Evolutionary conservation across 2,329 filamentous ascomycete species (phyloP), one percentile per base, ranked within the genome.

Genomic region (Colletotrichum godetiae): DNA sequence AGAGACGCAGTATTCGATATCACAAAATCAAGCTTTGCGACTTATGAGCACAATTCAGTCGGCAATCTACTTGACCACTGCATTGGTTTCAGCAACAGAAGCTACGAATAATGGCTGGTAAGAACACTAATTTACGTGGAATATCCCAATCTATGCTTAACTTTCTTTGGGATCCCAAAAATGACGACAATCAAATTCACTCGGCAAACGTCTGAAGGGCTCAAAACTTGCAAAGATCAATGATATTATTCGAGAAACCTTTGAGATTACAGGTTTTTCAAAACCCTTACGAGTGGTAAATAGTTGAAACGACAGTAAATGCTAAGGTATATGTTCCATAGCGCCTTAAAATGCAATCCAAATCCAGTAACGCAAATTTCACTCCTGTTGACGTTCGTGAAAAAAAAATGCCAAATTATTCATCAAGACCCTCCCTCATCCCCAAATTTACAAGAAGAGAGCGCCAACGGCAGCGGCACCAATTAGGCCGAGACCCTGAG

Each of bases 401-500:
- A 42, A 42, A 61, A 52, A 27, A n/a, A n/a, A n/a, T n/a, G 57
- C n/a, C 4, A 24, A 52, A 35, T 49, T 24, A 60, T 46, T 33
- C 15, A 49, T 66, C 10, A n/a, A n/a, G 22, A 19, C 37, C 3
- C 29, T n/a, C n/a, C 10, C 37, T 13, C 37, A 42, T 42, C 13
- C 8, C n/a, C 15, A 29, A 13, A 7, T 46, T 65, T 69, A 75
- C 60, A 68, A 42, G 6, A 75, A 19, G 31, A 74, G 58, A 15
- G 68, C 74, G 22, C 69, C 72, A 49, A 73, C 60, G 31, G 65
- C 72, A 1, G 61, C 68, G 56, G 73, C 68, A 8, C 72, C 74
- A 46, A 75, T 19, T 22, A 74, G 42, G 31, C 72, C 67, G 3
- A 74, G 65, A 6, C 65, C 72, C 35, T 56, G 42, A 46, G 72